Evolutionary conservation across 2,329 filamentous ascomycete genomes (phyloP), one percentile per base, ranked within the genome.

Genomic region (Whalleya microplaca): DNA sequence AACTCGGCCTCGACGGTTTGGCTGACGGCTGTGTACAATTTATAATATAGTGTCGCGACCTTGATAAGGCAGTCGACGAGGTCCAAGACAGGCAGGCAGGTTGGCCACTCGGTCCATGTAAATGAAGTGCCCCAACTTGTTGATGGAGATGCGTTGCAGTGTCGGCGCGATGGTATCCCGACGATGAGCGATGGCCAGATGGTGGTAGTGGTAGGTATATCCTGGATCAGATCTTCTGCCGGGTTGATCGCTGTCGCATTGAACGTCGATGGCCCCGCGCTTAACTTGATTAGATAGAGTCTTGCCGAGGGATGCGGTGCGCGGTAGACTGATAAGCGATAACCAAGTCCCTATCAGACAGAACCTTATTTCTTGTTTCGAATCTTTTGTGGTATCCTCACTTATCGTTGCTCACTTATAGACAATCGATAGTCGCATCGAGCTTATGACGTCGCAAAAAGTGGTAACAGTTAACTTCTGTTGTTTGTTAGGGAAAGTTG

Each of bases 51-150:
- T 50, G 54, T n/a, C 21, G 21, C 23, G 23, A 41, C 42, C 55
- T 56, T 45, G 55, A 50, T 55, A 48, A 50, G 21, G 55, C 59
- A 54, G 60, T 63, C 43, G 53, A 51, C 27, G 62, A 47, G 19
- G 54, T 59, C 60, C 63, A 65, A 53, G 58, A 48, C n/a, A 53
- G n/a, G 43, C 49, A 59, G 48, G 52, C 56, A 45, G n/a, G 43
- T 47, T 58, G 48, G 52, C 56, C 44, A 48, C 54, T 49, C 47
- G 42, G 58, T 64, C 64, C 64, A 65, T 66, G 56, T 64, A 66
- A 64, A 21, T 40, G 27, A 20, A 42, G 19, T 42, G 14, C 45
- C 41, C 44, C 27, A 45, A 47, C 32, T 45, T 50, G 18, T 18
- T 51, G 20, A 47, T 29, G 48, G 53, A 49, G 55, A 43, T 53